These are phyloP conservation scores for Syzygium malaccense DNA, from an alignment of 441 rosid species.

Conservation along the genomic window DNA sequence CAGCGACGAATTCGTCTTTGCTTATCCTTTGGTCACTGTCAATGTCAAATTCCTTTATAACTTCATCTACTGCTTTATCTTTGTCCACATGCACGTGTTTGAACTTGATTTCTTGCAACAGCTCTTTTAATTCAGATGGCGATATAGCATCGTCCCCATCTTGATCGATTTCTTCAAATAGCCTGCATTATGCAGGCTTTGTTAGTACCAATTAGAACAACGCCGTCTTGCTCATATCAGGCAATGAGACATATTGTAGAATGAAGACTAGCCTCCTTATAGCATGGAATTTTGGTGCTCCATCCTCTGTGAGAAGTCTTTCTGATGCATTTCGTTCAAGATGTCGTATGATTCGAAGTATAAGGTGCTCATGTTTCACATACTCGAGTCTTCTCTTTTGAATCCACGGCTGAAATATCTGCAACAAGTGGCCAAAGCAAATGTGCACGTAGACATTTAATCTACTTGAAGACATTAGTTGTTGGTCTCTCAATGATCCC, in stretches of 20 bases:
- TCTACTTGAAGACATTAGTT: neutral
- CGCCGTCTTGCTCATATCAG: neutral
- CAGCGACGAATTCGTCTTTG: constrained; percentile 6
- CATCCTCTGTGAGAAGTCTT: constrained; percentile 13
- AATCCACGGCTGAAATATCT: constrained; percentile 10
- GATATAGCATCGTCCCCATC: constrained; percentile 11
- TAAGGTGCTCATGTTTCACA: constrained; percentile 14
- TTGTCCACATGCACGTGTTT: neutral
- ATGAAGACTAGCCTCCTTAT: constrained; percentile 10
- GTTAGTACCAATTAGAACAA: neutral
- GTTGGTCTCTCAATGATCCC: neutral
- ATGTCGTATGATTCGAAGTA: constrained; percentile 6
- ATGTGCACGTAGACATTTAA: neutral
- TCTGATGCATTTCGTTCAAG: constrained; percentile 8
- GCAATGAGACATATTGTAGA: neutral
- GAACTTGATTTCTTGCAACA: constrained; percentile 17
- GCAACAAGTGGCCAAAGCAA: neutral
- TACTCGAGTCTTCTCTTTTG: constrained; percentile 17
- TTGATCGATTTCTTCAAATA: constrained; percentile 12
- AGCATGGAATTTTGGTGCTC: constrained; percentile 12
- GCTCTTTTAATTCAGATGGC: constrained; percentile 8
- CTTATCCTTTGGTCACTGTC: constrained; percentile 11
- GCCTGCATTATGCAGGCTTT: neutral
- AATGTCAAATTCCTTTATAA: constrained; percentile 14
- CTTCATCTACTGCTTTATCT: constrained; percentile 15